phyloP scores from a whole-genome alignment of 495 filamentous ascomycete genomes.

The Parathielavia appendiculata region DNA sequence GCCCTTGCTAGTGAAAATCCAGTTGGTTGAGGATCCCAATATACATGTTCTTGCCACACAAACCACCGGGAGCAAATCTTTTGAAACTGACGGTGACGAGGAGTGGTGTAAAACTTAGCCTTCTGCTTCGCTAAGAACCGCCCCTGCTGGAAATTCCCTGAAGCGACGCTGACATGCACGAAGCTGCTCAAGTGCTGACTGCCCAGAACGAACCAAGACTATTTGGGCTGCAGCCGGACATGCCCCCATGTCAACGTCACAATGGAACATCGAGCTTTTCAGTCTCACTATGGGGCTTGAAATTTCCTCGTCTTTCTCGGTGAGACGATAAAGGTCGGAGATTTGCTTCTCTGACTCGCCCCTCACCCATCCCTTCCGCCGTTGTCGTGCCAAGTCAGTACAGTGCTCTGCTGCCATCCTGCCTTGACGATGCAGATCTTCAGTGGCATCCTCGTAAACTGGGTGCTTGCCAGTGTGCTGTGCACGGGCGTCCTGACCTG shows the following conservation, averaged over 20 bases:
- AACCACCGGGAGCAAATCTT: too few species aligned
- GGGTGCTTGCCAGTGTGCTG: not conserved
- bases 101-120: not conserved
- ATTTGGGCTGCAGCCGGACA: not conserved
- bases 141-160: too few species aligned
- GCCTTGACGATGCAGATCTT: not conserved
- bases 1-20: too few species aligned
- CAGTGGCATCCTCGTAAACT: not conserved
- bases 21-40: too few species aligned
- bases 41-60: too few species aligned
- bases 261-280: not conserved
- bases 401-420: too few species aligned
- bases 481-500: not conserved
- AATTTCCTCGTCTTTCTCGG: not conserved
- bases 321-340: not conserved
- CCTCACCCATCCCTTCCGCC: not conserved
- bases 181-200: not conserved
- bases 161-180: not conserved
- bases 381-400: too few species aligned
- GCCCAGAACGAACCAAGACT: conserved; percentile 1
- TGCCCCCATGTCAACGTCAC: not conserved
- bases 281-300: not conserved
- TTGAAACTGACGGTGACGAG: not conserved
- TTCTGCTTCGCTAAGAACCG: conserved; percentile 1
- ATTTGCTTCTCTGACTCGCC: not conserved